A percentile compares a stretch with the other conserved stretches of the same genome.
These are phyloP conservation scores for Dioscorea alata DNA, from an alignment of 106 monocot genomes.

Conservation along the genomic window DNA sequence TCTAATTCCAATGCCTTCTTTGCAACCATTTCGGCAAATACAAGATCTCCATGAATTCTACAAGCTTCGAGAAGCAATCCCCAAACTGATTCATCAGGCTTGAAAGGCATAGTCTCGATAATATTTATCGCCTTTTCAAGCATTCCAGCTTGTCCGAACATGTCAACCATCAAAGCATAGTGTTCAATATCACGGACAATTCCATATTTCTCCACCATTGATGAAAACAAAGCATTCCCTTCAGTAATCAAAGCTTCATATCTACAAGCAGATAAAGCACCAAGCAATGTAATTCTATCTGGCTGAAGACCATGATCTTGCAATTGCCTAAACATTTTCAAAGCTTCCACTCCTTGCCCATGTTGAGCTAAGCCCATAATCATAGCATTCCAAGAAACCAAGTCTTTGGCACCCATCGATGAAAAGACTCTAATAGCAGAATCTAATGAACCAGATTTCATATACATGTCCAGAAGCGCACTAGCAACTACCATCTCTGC, in stretches of 20 bases:
- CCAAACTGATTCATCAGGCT: constrained; percentile 20
- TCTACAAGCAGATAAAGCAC: constrained; percentile 55
- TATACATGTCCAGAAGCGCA: constrained; percentile 61
- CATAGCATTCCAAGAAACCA: constrained; percentile 62
- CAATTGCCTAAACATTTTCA: constrained; percentile 41
- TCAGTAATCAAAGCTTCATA: constrained; percentile 34
- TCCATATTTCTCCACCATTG: constrained; percentile 46
- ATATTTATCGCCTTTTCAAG: constrained; percentile 43
- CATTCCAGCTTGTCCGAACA: constrained; percentile 52
- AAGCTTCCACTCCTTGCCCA: constrained; percentile 39
- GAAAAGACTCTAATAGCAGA: constrained; percentile 41
- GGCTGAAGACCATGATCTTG: constrained; percentile 23
- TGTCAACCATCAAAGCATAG: constrained; percentile 46
- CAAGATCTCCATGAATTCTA: constrained; percentile 26
- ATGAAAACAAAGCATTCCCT: constrained; percentile 44
- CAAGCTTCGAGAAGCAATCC: constrained; percentile 51
- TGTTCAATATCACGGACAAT: constrained; percentile 37
- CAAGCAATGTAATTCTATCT: constrained; percentile 61
- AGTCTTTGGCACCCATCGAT: constrained; percentile 32
- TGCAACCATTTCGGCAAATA: constrained; percentile 32
- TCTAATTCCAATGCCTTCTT: constrained; percentile 41
- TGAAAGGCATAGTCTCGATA: constrained; percentile 28
- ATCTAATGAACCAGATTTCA: constrained; percentile 42
- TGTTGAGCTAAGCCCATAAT: constrained; percentile 59
- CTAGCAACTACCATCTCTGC: constrained; percentile 48